A percentile compares a stretch with the other conserved stretches of the same genome.
Conservation (phyloP, 169 alveolate genomes). For the Toxoplasma gondii region DNA sequence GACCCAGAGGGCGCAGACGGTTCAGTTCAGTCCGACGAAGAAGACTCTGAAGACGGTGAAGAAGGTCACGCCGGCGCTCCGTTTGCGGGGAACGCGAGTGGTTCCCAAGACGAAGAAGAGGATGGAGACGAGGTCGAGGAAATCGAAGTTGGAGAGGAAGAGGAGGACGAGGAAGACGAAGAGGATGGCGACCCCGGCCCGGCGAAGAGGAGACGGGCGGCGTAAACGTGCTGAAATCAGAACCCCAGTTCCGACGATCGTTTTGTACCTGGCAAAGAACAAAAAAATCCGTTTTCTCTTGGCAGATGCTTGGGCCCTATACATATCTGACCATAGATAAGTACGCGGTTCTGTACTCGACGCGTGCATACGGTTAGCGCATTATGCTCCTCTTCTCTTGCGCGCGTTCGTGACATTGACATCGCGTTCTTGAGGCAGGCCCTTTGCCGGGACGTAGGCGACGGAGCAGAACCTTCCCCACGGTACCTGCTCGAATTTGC, state of each 20-base stretch:
- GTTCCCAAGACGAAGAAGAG: not conserved
- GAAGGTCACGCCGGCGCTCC: not conserved
- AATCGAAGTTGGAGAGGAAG: not conserved
- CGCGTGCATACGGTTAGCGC: not conserved
- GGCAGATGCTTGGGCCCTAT: not conserved
- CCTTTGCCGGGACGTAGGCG: too few relatives aligned
- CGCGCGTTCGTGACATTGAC: too few relatives aligned
- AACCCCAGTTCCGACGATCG: not conserved
- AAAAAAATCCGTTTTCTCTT: not conserved
- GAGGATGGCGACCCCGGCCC: conserved; percentile 1
- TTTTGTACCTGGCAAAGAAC: not conserved
- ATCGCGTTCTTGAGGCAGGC: too few relatives aligned
- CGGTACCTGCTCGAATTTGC: too few relatives aligned
- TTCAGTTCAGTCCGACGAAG: not conserved
- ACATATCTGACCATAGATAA: not conserved
- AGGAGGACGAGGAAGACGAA: not conserved
- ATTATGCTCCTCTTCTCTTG: too few relatives aligned
- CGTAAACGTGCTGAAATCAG: not conserved
- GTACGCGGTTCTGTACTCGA: not conserved
- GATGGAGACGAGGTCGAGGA: not conserved
- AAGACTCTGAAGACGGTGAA: not conserved
- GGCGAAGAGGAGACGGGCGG: not conserved
- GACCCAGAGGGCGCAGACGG: not conserved
- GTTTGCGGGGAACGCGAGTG: not conserved
- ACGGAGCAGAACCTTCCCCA: too few relatives aligned